Evolutionary conservation across 1,284 basidiomycete species (phyloP).

Genomic region (Rhodotorula sp.): DNA sequence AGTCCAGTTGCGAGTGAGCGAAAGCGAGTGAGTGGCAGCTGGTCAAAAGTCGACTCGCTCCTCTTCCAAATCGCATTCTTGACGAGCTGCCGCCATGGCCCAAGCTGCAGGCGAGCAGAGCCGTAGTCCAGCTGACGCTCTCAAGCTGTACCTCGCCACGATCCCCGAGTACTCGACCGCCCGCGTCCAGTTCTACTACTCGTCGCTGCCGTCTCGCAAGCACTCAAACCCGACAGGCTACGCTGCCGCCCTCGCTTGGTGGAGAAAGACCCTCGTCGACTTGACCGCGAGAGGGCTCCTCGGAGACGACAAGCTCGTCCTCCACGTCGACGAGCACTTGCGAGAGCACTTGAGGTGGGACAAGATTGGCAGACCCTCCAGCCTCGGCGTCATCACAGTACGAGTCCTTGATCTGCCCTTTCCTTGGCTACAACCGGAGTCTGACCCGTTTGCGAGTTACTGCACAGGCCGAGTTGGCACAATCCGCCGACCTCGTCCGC

Average conservation of each 20-base stretch:
- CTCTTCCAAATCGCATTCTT: neutral
- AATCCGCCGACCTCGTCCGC: slow-evolving; percentile 24
- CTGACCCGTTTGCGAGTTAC: too few relatives aligned
- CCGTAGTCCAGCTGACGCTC: neutral
- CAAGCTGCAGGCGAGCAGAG: neutral
- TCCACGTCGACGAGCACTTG: slow-evolving; percentile 36
- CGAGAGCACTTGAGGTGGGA: slow-evolving; percentile 37
- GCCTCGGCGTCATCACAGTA: slow-evolving; percentile 40
- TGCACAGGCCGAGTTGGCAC: slow-evolving; percentile 31
- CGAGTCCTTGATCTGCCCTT: neutral
- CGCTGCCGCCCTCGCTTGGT: slow-evolving; percentile 38
- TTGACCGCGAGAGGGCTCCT: slow-evolving; percentile 32
- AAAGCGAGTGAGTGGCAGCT: neutral
- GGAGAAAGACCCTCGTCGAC: slow-evolving; percentile 36
- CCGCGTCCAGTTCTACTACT: slow-evolving; percentile 35
- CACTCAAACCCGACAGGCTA: slow-evolving; percentile 42
- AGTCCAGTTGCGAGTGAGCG: neutral
- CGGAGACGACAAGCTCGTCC: slow-evolving; percentile 36
- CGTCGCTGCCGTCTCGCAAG: slow-evolving; percentile 34
- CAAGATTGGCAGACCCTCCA: slow-evolving; percentile 37
- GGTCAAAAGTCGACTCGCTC: neutral
- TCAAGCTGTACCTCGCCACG: slow-evolving; percentile 10
- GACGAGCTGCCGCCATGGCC: neutral
- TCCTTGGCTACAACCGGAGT: neutral
- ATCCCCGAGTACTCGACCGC: slow-evolving; percentile 31